Base-by-base conservation (phyloP, 2,329 filamentous ascomycete genomes). In the Calonectria hawksworthii region DNA sequence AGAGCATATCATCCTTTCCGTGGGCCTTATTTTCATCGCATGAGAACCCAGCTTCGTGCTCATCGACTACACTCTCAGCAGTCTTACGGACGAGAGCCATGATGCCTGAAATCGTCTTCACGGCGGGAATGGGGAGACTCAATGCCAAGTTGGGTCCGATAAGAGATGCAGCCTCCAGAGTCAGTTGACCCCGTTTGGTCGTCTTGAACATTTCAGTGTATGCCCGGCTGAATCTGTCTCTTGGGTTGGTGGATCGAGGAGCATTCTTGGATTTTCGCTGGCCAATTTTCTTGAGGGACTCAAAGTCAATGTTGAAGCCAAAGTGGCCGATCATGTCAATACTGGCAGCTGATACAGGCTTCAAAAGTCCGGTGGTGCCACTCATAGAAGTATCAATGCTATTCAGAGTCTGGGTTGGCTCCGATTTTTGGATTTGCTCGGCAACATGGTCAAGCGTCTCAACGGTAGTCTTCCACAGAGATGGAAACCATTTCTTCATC, bases 181-280 rank as follows among this genome's bases (percentile, higher is more conserved):
- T 36, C 26, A 36, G 16, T 4, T 63, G 56, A 2, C 56, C 56
- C 41, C 56, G 23, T 23, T 41, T 63, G n/a, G 56, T 63, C 3
- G 56, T 36, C 36, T 63, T 63, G 56, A 63, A 63, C 56, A 63
- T 63, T 44, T 63, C 56, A 7, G 32, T 36, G 23, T 41, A 63
- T 13, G 56, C 56, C 18, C 36, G 34, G 23, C 56, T 41, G 56
- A 63, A 63, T 14, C 23, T 28, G 5, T 63, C 34, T 28, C 38
- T 41, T 6, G 56, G 56, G 26, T 38, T 63, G 4, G 14, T 38
- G 23, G 56, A 18, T 8, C 36, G 34, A 30, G 56, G 34, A 1
- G 32, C 56, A 10, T 23, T 26, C 34, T 63, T 63, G 36, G 56
- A 38, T 21, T 28, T 41, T n/a, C 18, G 34, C n/a, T 41, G 32